Evolutionary conservation across 768 basidiomycete genomes (phyloP).

Genomic region (Trametes elegans): DNA sequence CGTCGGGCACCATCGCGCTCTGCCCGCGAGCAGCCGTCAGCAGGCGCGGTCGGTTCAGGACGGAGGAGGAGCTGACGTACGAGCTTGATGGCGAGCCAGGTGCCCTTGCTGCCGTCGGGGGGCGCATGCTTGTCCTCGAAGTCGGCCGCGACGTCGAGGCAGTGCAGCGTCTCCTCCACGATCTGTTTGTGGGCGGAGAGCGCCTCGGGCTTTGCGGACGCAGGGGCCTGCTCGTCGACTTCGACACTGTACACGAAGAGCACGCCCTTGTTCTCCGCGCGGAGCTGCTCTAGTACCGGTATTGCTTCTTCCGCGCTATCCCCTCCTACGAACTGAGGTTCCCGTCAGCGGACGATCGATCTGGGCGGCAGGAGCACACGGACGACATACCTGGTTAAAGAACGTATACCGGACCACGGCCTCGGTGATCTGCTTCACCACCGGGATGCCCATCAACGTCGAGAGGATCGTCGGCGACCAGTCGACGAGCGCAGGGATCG

Average conservation of each 20-base stretch:
- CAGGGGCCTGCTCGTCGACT: slow-evolving; percentile 61
- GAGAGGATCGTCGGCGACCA: slow-evolving; percentile 65
- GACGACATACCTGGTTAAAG: slow-evolving; percentile 79
- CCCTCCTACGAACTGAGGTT: slow-evolving; percentile 81
- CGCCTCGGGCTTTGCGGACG: slow-evolving; percentile 25
- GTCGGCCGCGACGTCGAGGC: slow-evolving; percentile 76
- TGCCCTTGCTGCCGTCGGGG: slow-evolving; percentile 44
- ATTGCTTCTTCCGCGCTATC: slow-evolving; percentile 71
- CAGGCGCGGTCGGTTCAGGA: neutral
- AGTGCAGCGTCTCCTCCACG: slow-evolving; percentile 72
- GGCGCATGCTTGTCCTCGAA: slow-evolving; percentile 56
- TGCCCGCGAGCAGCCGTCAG: slow-evolving; percentile 24
- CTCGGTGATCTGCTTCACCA: slow-evolving; percentile 61
- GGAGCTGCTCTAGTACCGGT: slow-evolving; percentile 60
- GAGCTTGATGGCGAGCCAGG: slow-evolving; percentile 86
- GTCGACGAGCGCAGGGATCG: slow-evolving; percentile 75
- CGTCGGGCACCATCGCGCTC: slow-evolving; percentile 70
- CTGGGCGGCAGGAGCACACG: neutral
- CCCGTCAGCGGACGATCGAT: neutral
- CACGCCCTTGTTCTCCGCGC: slow-evolving; percentile 70
- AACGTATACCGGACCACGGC: slow-evolving; percentile 75
- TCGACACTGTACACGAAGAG: slow-evolving; percentile 89
- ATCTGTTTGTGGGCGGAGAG: slow-evolving; percentile 55
- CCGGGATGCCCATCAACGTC: slow-evolving; percentile 54
- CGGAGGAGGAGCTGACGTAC: slow-evolving; percentile 44